Evolutionary conservation across 805 yeast species (phyloP).

Genomic region (Candida tibetensis): DNA sequence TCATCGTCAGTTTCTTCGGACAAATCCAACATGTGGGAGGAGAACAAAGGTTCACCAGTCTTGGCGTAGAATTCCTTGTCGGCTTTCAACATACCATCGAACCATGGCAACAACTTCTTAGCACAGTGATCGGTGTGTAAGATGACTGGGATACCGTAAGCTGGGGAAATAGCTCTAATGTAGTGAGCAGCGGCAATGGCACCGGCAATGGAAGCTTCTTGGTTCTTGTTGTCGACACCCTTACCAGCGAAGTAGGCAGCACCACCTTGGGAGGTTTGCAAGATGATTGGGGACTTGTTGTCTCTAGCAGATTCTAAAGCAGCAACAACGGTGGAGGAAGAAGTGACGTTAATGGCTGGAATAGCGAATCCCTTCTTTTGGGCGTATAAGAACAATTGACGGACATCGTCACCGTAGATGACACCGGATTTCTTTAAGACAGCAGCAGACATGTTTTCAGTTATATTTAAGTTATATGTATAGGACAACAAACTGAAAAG

Average conservation of each 20-base stretch:
- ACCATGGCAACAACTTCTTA: conserved; percentile 96
- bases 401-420: conserved; percentile 97
- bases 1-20: conserved; percentile 96
- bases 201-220: conserved; percentile 92
- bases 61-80: conserved; percentile 87
- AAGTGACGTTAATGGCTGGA: conserved; percentile 97
- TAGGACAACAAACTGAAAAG: background rate
- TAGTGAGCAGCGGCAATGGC: conserved; percentile 97
- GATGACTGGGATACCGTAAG: conserved; percentile 94
- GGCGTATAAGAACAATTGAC: conserved; percentile 82
- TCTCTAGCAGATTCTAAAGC: conserved; percentile 51
- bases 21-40: conserved; percentile 98
- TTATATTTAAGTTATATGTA: conserved; percentile 1
- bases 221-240: conserved; percentile 93
- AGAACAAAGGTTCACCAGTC: conserved; percentile 94
- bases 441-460: conserved; percentile 54
- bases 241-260: conserved; percentile 99
- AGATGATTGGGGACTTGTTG: conserved; percentile 80
- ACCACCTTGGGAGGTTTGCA: conserved; percentile 98
- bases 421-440: conserved; percentile 92
- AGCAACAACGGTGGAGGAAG: conserved; percentile 84
- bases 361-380: conserved; percentile 92
- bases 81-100: conserved; percentile 95
- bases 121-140: conserved; percentile 99
- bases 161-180: conserved; percentile 94